Conservation (phyloP, 1,284 basidiomycete genomes). For the Cryptococcus sp. region DNA sequence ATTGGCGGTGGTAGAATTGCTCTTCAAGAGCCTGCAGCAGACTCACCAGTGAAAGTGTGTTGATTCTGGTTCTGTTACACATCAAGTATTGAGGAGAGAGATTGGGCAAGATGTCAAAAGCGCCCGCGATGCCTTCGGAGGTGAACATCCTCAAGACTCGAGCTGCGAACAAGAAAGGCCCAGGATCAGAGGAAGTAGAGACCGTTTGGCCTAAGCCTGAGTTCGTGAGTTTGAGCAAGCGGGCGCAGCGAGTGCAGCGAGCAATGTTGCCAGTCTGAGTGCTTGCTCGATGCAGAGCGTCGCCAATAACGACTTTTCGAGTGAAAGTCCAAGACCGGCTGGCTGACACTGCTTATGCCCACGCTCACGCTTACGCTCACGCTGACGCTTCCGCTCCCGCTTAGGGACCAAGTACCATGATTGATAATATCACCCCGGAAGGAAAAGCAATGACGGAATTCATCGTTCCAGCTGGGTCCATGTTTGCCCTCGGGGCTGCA, state of each 20-base stretch:
- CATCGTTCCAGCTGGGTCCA: constrained; percentile 39
- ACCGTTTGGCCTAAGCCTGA: constrained; percentile 41
- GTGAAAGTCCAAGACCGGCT: too few relatives aligned
- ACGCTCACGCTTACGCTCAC: constrained; percentile 15
- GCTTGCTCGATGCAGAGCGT: too few relatives aligned
- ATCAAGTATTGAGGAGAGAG: too few relatives aligned
- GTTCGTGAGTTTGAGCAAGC: constrained; percentile 37
- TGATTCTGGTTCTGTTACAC: too few relatives aligned
- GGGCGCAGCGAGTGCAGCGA: too few relatives aligned
- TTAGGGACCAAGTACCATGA: constrained; percentile 36
- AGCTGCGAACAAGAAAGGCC: constrained; percentile 38
- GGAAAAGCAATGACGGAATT: constrained; percentile 34
- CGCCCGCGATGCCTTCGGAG: constrained; percentile 28
- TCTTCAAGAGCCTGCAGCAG: too few relatives aligned
- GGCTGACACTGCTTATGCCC: not conserved
- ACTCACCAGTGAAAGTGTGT: too few relatives aligned
- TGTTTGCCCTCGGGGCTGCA: constrained; percentile 41
- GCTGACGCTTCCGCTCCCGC: not conserved
- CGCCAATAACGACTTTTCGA: too few relatives aligned
- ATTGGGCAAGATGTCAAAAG: constrained; percentile 19
- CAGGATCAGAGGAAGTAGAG: constrained; percentile 61
- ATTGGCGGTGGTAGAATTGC: too few relatives aligned
- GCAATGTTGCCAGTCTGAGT: too few relatives aligned
- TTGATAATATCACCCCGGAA: constrained; percentile 35
- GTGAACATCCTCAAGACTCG: constrained; percentile 40